Percentiles rank a stretch among this genome's conserved stretches.
phyloP scores from a whole-genome alignment of 352 stramenopile genomes.

The Phytophthora ohioensis region DNA sequence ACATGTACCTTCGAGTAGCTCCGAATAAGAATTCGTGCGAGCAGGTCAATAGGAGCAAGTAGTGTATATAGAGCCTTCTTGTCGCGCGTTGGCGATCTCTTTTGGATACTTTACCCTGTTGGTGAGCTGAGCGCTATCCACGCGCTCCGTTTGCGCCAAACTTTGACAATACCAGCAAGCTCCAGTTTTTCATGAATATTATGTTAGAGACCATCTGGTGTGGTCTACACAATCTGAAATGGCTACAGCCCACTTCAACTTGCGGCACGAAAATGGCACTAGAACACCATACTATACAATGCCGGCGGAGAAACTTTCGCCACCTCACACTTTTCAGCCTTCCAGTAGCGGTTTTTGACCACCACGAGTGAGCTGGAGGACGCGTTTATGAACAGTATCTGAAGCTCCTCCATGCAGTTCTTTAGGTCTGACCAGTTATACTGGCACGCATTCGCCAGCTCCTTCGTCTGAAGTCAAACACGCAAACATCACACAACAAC shows the following conservation, averaged over 20 bases:
- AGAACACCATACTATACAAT: conserved; percentile 87
- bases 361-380: conserved; percentile 85
- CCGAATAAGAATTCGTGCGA: background rate
- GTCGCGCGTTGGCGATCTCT: too few species aligned
- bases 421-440: conserved; percentile 84
- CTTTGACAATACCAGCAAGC: background rate
- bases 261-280: conserved; percentile 10
- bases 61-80: too few species aligned
- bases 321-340: conserved; percentile 82
- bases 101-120: too few species aligned
- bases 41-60: too few species aligned
- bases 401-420: conserved; percentile 84
- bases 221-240: background rate
- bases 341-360: conserved; percentile 91
- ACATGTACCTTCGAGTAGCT: too few species aligned
- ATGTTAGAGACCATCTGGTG: background rate
- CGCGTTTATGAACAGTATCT: conserved; percentile 82
- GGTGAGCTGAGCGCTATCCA: too few species aligned
- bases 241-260: background rate
- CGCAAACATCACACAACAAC: background rate
- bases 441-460: conserved; percentile 80
- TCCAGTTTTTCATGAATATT: conserved; percentile 3
- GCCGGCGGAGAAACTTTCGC: conserved; percentile 72
- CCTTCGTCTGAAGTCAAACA: conserved; percentile 60
- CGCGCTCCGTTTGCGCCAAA: background rate